phyloP scores from a whole-genome alignment of 768 basidiomycete species.

The Agrocybe pediades region DNA sequence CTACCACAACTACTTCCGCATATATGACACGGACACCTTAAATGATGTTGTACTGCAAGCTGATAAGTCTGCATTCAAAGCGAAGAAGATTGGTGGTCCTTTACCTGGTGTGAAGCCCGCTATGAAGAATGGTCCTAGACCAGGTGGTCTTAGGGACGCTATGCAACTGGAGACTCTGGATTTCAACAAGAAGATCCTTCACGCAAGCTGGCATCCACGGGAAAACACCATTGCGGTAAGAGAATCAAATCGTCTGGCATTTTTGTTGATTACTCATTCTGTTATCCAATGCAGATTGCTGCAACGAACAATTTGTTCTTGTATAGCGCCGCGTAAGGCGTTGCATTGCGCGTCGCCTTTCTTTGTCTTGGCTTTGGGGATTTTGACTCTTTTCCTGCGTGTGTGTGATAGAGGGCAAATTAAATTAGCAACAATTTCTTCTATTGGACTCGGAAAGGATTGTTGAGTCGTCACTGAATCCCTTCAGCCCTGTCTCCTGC shows the following conservation, averaged over 20 bases:
- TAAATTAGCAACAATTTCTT: conserved; percentile 19
- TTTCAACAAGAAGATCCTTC: conserved; percentile 97
- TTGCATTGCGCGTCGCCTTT: conserved; percentile 16
- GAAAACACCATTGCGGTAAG: conserved; percentile 98
- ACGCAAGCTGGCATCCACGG: conserved; percentile 95
- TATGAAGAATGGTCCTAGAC: conserved; percentile 76
- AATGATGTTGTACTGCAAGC: conserved; percentile 95
- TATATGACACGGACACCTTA: conserved; percentile 89
- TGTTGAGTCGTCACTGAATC: conserved; percentile 5
- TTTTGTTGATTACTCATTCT: conserved; percentile 4
- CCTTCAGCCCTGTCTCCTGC: conserved; percentile 11
- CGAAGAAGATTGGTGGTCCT: conserved; percentile 95
- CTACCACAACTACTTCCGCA: conserved; percentile 99
- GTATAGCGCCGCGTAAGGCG: conserved; percentile 66
- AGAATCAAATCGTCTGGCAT: conserved; percentile 14
- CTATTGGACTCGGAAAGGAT: conserved; percentile 16
- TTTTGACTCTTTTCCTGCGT: conserved; percentile 12
- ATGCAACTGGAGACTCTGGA: conserved; percentile 88
- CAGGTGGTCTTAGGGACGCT: conserved; percentile 73
- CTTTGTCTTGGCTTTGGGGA: conserved; percentile 11
- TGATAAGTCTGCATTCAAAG: conserved; percentile 99
- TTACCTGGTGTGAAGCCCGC: conserved; percentile 69
- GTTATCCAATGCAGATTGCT: conserved; percentile 64
- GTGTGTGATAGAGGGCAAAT: conserved; percentile 22
- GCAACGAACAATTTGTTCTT: conserved; percentile 96